Evolutionary conservation across 192 early-diverging fungal species (phyloP).

Genomic region (Backusella tuberculispora): DNA sequence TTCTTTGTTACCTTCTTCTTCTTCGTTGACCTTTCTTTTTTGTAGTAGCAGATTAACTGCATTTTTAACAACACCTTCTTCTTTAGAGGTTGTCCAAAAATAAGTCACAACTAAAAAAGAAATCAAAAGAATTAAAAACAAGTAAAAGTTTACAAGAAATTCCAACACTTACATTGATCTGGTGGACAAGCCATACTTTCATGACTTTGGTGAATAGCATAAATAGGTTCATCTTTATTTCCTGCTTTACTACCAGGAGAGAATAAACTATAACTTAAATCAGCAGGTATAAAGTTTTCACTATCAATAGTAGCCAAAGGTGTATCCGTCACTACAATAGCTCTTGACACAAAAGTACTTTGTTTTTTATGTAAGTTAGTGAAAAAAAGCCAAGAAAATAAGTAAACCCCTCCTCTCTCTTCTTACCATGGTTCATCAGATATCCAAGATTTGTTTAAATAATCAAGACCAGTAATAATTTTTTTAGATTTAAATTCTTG

Average conservation of each 20-base stretch:
- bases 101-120: conserved; percentile 42
- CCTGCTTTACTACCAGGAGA: conserved; percentile 21
- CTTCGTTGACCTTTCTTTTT: conserved; percentile 28
- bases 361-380: too few relatives aligned
- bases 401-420: background rate
- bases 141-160: background rate
- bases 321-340: conserved; percentile 13
- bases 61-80: conserved; percentile 23
- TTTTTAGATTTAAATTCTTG: conserved; percentile 49
- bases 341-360: conserved; percentile 25
- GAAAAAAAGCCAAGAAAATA: background rate
- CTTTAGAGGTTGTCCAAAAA: conserved; percentile 39
- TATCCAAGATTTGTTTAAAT: conserved; percentile 48
- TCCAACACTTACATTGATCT: conserved; percentile 26
- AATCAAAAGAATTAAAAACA: conserved; percentile 16
- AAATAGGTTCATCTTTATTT: background rate
- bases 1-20: conserved; percentile 32
- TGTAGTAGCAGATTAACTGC: conserved; percentile 5
- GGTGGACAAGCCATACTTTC: conserved; percentile 34
- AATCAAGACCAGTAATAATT: conserved; percentile 59
- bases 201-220: conserved; percentile 20
- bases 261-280: conserved; percentile 23
- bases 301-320: conserved; percentile 8
- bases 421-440: conserved; percentile 24
- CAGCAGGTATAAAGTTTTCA: conserved; percentile 17